Evolutionary conservation across 2,329 filamentous ascomycete species (phyloP).

Genomic region (Ceratocystis cacaofunesta): DNA sequence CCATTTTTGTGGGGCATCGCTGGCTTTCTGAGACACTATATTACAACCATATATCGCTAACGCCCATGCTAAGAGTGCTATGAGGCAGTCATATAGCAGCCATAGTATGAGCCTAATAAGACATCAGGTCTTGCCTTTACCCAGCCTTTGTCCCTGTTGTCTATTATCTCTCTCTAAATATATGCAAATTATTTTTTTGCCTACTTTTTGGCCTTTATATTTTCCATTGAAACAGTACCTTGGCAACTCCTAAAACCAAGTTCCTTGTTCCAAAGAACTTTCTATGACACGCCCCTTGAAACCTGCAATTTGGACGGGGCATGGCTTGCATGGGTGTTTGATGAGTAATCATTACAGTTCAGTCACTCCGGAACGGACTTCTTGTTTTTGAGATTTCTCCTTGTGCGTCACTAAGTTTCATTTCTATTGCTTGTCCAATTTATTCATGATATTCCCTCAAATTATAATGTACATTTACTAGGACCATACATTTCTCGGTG

Average conservation of each 20-base stretch:
- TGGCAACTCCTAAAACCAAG: background rate
- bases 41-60: background rate
- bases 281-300: slow-evolving; percentile 3
- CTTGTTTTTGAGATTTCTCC: background rate
- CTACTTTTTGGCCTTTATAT: background rate
- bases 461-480: background rate
- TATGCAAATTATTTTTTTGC: background rate
- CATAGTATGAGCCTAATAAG: background rate
- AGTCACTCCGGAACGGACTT: background rate
- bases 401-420: background rate
- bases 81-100: background rate
- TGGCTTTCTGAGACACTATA: background rate
- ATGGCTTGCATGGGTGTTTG: background rate
- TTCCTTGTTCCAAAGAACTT: background rate
- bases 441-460: background rate
- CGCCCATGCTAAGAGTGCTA: background rate
- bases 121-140: background rate
- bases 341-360: background rate
- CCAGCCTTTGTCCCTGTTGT: background rate
- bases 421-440: background rate
- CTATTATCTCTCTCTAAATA: background rate
- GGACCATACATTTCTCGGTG: background rate
- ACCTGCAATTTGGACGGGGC: background rate
- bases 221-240: background rate
- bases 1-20: no score